Base-by-base conservation (phyloP, 495 filamentous ascomycete genomes). In the Penicillium argentinense region DNA sequence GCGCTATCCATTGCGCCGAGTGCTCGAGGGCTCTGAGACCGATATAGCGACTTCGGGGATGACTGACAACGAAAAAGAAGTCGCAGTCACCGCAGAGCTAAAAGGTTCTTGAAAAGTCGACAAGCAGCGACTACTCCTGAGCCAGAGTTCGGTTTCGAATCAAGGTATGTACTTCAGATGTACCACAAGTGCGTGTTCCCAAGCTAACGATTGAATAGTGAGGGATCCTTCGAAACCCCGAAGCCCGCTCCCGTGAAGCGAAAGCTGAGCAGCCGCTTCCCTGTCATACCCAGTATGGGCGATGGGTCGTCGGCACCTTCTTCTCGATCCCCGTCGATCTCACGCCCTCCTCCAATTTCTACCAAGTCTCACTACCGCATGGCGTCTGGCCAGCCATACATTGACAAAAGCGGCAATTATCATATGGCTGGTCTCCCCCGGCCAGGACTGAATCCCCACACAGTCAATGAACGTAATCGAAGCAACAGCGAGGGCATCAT, bases 401-500 rank as follows among this genome's bases (percentile, higher is more conserved):
- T 19, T 12, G 33, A 36, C 17, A 14, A 89, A 50, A 54, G 79
- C 39, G 71, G 77, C 2, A 71, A 71, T 8, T 71, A 82, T 19
- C 71, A 73, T 24, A 84, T 80, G 46, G 70, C 79, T 3, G 72
- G 76, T 3, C 69, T 82, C 16, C 81, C 83, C 34, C 73, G 87
- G 44, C 88, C 90, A 3, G 80, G 80, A 12, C 72, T 88, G 22
- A 77, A 83, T 57, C 87, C 88, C 25, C 68, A 89, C 25, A 14
- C 59, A 21, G 76, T 78, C 8, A 92, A 85, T 58, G 92, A 97
- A 57, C 81, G 91, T 18, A 82, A 88, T 33, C 82, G 92, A 33
- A 96, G 90, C 54, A 93, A 96, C 53, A 95, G 89, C 47, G 92
- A 97, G 62, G 90, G 87, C 17, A 75, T 89, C 12, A 76, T 88